A percentile compares a stretch with the other conserved stretches of the same genome.
Evolutionary conservation across 352 stramenopile genomes (phyloP).

Genomic region (Phytophthora megakarya): DNA sequence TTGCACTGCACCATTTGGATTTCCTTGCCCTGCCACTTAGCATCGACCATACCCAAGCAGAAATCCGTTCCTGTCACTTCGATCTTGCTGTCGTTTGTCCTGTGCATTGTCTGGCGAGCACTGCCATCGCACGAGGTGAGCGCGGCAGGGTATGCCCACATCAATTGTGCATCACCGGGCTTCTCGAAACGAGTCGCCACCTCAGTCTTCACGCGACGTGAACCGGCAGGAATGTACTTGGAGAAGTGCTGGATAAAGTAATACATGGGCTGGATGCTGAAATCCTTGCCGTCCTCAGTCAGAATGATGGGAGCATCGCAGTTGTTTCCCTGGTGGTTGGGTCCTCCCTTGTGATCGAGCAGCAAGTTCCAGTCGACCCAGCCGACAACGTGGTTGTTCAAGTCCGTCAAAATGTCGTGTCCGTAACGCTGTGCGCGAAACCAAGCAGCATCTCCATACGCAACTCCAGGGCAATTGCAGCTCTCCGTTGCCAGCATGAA

Average conservation of each 20-base stretch:
- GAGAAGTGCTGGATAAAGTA: constrained; percentile 91
- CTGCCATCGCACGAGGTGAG: constrained; percentile 61
- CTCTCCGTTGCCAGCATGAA: constrained; percentile 78
- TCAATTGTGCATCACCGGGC: constrained; percentile 61
- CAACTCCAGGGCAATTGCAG: constrained; percentile 75
- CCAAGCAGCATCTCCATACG: constrained; percentile 62
- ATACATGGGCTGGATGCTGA: constrained; percentile 87
- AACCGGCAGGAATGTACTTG: constrained; percentile 77
- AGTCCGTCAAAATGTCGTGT: constrained; percentile 90
- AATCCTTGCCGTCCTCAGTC: constrained; percentile 50
- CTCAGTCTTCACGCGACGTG: constrained; percentile 53
- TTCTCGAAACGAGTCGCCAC: constrained; percentile 52
- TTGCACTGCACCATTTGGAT: constrained; percentile 65
- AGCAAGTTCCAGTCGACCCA: constrained; percentile 94
- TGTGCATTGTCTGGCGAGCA: constrained; percentile 56
- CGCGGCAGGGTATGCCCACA: constrained; percentile 48
- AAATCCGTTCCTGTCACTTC: constrained; percentile 58
- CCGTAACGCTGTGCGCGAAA: constrained; percentile 85
- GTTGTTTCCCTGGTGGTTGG: constrained; percentile 87
- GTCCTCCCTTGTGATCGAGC: constrained; percentile 85
- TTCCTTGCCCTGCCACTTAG: constrained; percentile 55
- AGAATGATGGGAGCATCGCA: constrained; percentile 83
- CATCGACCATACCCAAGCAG: constrained; percentile 54
- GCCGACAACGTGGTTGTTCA: constrained; percentile 84
- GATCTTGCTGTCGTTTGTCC: constrained; percentile 66